Conservation (phyloP, 345 rosid genomes). For the Angophora floribunda region DNA sequence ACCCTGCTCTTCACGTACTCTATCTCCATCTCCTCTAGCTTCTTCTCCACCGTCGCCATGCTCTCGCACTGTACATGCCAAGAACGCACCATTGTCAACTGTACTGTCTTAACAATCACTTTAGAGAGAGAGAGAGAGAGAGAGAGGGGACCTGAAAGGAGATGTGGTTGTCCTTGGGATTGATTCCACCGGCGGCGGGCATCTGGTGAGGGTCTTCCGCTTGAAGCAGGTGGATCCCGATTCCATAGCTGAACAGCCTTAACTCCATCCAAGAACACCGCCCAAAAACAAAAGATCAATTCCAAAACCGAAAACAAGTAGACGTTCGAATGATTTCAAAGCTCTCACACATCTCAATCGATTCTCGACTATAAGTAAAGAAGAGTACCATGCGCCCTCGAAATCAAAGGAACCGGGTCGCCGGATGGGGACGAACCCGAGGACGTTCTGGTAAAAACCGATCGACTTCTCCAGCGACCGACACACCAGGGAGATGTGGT, state of each 20-base stretch:
- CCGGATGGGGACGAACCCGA: conserved; percentile 67
- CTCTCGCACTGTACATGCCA: conserved; percentile 30
- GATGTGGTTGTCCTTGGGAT: conserved; percentile 64
- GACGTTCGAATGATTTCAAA: neutral
- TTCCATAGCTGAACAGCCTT: conserved; percentile 66
- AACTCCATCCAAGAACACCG: neutral
- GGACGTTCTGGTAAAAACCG: conserved; percentile 55
- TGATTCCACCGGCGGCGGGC: conserved; percentile 35
- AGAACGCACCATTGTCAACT: neutral
- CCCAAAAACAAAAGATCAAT: neutral
- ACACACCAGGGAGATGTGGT: conserved; percentile 72
- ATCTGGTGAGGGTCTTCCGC: conserved; percentile 43
- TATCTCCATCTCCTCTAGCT: conserved; percentile 36
- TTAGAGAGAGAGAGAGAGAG: too few relatives aligned
- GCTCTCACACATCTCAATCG: neutral
- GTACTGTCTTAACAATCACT: neutral
- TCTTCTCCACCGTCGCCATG: conserved; percentile 38
- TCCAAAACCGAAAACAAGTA: neutral
- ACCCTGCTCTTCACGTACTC: conserved; percentile 26
- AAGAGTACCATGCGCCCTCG: conserved; percentile 73
- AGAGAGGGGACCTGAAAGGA: conserved; percentile 54
- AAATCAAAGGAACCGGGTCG: conserved; percentile 89
- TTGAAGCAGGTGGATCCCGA: conserved; percentile 59
- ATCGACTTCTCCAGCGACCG: conserved; percentile 59
- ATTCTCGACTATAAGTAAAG: neutral